phyloP scores from a whole-genome alignment of 305 asterid genomes.

The Fraxinus platypoda region DNA sequence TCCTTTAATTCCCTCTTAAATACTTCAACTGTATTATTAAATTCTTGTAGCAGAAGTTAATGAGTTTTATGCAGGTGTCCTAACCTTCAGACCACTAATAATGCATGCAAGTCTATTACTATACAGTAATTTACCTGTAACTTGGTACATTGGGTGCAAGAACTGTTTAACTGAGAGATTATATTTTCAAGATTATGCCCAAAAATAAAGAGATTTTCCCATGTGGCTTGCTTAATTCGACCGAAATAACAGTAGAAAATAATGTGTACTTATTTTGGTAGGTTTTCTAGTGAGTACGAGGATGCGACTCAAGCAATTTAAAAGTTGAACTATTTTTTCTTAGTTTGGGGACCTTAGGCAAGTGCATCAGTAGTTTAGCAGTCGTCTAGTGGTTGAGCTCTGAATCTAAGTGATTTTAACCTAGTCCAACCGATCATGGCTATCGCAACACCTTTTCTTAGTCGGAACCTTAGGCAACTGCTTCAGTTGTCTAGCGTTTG shows the following conservation, averaged over 20 bases:
- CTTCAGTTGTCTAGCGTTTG: too few relatives aligned
- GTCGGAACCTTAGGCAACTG: too few relatives aligned
- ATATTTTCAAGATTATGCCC: background rate
- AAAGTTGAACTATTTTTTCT: background rate
- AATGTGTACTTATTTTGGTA: background rate
- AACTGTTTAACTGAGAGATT: background rate
- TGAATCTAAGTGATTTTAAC: too few relatives aligned
- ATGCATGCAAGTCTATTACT: background rate
- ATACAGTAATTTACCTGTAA: background rate
- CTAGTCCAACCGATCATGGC: too few relatives aligned
- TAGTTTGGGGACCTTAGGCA: background rate
- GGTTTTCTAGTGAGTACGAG: background rate
- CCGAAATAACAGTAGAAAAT: background rate
- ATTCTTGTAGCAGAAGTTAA: background rate
- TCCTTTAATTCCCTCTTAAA: background rate
- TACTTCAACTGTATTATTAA: background rate
- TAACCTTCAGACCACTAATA: background rate
- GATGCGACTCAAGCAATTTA: background rate
- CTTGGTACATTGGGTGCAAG: background rate
- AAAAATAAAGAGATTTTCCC: background rate
- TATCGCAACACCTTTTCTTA: too few relatives aligned
- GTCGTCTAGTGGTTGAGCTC: background rate
- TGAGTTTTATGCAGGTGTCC: conserved; percentile 3
- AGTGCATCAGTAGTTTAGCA: too few relatives aligned
- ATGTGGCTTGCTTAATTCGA: background rate